Evolutionary conservation across 2,329 filamentous ascomycete species (phyloP), one percentile per base, ranked within the genome.

Genomic region (Pyricularia sp.): DNA sequence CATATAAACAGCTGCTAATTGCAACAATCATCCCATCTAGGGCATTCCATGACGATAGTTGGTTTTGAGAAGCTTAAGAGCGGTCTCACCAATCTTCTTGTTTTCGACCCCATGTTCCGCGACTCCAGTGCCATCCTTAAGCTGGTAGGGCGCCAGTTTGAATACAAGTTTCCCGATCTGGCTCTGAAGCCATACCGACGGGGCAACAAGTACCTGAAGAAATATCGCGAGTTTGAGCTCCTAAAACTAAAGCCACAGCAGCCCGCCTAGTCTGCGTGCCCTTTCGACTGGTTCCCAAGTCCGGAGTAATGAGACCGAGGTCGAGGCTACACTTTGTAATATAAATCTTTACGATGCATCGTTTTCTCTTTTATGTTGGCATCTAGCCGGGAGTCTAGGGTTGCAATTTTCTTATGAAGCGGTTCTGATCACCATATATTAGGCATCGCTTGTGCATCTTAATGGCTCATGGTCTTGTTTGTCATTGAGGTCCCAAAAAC

Each of bases 21-120:
- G 17, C 7, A 17, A 11, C 26, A 26, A 28, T 26, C 10, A 14
- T 59, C 2, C 10, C 58, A 33, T 50, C 3, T 30, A 85, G 92
- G 93, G 2, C 94, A 98, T 77, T 97, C 94, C 1, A 84, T 97
- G 81, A 97, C 93, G 0, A 93, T 98, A 67, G 83, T 98, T 68
- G 94, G 94, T 0, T 84, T 97, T 30, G 93, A 97, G 78, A 87
- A 86, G 72, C 86, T 84, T 31, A 81, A 79, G 42, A 84, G 90
- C 70, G 91, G 91, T 30, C 81, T 82, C 23, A 81, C 84, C 67
- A 91, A 92, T 72, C 81, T 98, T 23, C 82, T 98, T 0, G 91
- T 97, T 14, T 97, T 97, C 76, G 94, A 98, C 76, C 93, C 94
- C 0, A 91, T 91, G 80, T 93, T 92, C 77, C 88, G 86, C 68